These are phyloP conservation scores for Symmetrospora coprosmae DNA, from an alignment of 768 basidiomycete genomes.

Conservation along the genomic window DNA sequence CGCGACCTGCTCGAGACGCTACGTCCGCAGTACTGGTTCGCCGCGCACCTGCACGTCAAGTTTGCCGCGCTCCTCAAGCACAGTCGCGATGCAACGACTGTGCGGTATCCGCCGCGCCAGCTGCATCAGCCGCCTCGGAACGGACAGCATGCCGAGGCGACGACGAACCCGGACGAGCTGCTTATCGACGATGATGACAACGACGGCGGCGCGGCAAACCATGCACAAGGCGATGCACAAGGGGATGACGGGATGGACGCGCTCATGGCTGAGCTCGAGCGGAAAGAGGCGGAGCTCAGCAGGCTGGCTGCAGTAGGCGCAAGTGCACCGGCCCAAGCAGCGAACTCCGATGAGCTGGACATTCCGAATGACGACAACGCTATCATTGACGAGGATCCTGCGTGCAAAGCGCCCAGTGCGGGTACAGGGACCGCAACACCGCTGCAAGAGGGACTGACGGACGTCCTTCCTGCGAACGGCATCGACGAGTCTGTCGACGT, in stretches of 20 bases:
- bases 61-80: slow-evolving; percentile 51
- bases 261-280: slow-evolving; percentile 4
- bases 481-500: neutral
- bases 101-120: slow-evolving; percentile 14
- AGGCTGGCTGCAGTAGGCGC: no score
- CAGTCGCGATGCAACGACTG: slow-evolving; percentile 24
- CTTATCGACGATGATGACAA: slow-evolving; percentile 29
- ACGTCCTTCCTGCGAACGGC: neutral
- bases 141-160: neutral
- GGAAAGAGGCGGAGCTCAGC: no score
- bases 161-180: slow-evolving; percentile 36
- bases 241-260: neutral
- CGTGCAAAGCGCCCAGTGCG: neutral
- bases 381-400: neutral
- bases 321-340: slow-evolving; percentile 1
- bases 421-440: neutral
- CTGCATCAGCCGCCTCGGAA: neutral
- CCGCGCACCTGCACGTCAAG: slow-evolving; percentile 76
- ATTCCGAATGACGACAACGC: neutral
- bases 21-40: slow-evolving; percentile 76
- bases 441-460: no score
- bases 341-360: slow-evolving; percentile 43
- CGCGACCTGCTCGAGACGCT: slow-evolving; percentile 59
- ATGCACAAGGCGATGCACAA: neutral
- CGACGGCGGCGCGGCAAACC: neutral